Conservation (phyloP, 352 stramenopile species). For the Phytophthora vignae region DNA sequence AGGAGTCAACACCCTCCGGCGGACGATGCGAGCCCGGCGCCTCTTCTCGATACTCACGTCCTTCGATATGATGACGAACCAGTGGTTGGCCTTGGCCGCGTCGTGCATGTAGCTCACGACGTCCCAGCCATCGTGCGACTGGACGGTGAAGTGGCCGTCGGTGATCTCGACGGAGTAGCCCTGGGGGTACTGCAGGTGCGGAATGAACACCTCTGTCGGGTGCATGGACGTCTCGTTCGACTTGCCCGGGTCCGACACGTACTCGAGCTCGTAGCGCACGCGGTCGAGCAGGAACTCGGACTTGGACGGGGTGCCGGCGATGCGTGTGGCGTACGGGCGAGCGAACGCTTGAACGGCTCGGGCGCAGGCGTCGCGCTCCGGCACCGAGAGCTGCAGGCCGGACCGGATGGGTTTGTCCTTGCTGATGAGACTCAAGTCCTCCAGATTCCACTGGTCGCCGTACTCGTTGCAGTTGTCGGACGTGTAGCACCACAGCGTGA, state of each 20-base stretch:
- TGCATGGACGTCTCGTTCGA: constrained; percentile 39
- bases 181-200: constrained; percentile 74
- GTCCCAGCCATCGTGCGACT: constrained; percentile 69
- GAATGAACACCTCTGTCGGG: constrained; percentile 75
- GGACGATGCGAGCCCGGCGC: constrained; percentile 28
- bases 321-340: constrained; percentile 73
- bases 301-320: constrained; percentile 65
- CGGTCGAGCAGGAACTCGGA: constrained; percentile 63
- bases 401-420: constrained; percentile 41
- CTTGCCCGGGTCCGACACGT: constrained; percentile 45
- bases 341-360: constrained; percentile 67
- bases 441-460: constrained; percentile 88
- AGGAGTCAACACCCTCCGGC: constrained; percentile 24
- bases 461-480: constrained; percentile 79
- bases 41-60: constrained; percentile 46
- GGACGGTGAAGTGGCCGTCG: constrained; percentile 60
- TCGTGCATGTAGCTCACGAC: constrained; percentile 65
- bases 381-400: constrained; percentile 3
- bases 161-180: constrained; percentile 67
- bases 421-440: constrained; percentile 88
- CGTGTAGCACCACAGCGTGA: constrained; percentile 93
- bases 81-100: constrained; percentile 45
- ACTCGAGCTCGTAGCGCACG: constrained; percentile 71
- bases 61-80: constrained; percentile 56
- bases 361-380: constrained; percentile 49